These are phyloP conservation scores for Auricularia cornea DNA, from an alignment of 768 basidiomycete genomes.

Conservation along the genomic window DNA sequence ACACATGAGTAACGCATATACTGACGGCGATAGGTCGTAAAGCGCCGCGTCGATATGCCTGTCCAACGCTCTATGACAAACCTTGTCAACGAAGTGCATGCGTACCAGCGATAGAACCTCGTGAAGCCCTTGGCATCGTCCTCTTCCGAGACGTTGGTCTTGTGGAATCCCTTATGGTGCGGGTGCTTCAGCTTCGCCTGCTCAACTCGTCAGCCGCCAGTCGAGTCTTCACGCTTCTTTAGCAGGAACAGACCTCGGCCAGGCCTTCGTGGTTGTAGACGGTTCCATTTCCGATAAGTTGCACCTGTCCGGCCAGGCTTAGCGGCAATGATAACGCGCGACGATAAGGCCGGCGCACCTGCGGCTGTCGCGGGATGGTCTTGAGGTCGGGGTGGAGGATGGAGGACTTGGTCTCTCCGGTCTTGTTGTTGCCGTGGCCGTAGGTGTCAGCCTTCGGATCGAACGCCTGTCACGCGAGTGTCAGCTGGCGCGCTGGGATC, in stretches of 20 bases:
- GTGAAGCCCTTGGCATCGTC: slow-evolving; percentile 73
- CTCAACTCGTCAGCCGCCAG: background rate
- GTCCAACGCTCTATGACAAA: background rate
- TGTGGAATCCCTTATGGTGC: slow-evolving; percentile 81
- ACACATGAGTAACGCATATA: background rate
- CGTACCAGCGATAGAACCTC: slow-evolving; percentile 77
- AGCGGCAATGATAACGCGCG: too few species aligned
- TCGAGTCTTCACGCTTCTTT: background rate
- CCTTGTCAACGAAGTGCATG: too few species aligned
- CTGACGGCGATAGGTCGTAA: slow-evolving; percentile 55
- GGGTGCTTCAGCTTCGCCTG: slow-evolving; percentile 75
- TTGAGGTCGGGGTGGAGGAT: slow-evolving; percentile 86
- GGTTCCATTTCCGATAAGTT: slow-evolving; percentile 83
- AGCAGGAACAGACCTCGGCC: slow-evolving; percentile 31
- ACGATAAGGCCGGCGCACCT: too few species aligned
- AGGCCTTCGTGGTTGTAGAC: slow-evolving; percentile 78
- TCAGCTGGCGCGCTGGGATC: background rate
- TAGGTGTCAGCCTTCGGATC: slow-evolving; percentile 59
- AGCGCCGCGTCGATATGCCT: slow-evolving; percentile 82
- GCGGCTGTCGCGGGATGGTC: slow-evolving; percentile 54
- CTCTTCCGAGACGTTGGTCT: slow-evolving; percentile 57
- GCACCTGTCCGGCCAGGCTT: slow-evolving; percentile 60
- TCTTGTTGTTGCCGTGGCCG: slow-evolving; percentile 88
- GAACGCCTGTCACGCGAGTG: slow-evolving; percentile 49
- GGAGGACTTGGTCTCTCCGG: slow-evolving; percentile 60